Conservation (phyloP, 129 eudicot genomes). For the Ambrosia artemisiifolia region DNA sequence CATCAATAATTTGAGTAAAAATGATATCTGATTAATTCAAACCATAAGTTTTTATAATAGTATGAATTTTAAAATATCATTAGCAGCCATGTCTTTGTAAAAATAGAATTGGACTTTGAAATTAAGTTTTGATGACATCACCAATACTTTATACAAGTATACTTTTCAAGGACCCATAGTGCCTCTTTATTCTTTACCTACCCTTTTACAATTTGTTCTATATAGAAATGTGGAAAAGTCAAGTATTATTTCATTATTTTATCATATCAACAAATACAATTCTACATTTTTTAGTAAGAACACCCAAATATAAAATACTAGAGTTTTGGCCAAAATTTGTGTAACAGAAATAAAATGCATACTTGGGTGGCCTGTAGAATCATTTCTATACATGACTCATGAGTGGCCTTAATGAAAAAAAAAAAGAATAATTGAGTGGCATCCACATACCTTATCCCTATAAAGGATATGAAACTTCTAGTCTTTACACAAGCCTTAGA, state of each 20-base stretch:
- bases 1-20: background rate
- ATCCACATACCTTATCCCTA: background rate
- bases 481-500: background rate
- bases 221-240: constrained; percentile 8
- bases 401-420: background rate
- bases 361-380: background rate
- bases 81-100: constrained; percentile 19
- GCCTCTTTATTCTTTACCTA: constrained; percentile 25
- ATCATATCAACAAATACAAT: background rate
- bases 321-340: background rate
- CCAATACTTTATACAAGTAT: constrained; percentile 11
- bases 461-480: background rate
- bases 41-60: background rate
- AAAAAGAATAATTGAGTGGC: background rate
- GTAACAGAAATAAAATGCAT: background rate
- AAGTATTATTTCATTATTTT: background rate
- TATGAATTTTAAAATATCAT: constrained; percentile 20
- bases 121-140: constrained; percentile 10
- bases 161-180: constrained; percentile 21
- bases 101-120: constrained; percentile 19
- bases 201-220: constrained; percentile 3
- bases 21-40: background rate
- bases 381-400: background rate
- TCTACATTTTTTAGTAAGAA: background rate
- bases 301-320: background rate